These are phyloP conservation scores for Trichophyton schoenleinii DNA, from an alignment of 2,329 filamentous ascomycete genomes.

Conservation along the genomic window DNA sequence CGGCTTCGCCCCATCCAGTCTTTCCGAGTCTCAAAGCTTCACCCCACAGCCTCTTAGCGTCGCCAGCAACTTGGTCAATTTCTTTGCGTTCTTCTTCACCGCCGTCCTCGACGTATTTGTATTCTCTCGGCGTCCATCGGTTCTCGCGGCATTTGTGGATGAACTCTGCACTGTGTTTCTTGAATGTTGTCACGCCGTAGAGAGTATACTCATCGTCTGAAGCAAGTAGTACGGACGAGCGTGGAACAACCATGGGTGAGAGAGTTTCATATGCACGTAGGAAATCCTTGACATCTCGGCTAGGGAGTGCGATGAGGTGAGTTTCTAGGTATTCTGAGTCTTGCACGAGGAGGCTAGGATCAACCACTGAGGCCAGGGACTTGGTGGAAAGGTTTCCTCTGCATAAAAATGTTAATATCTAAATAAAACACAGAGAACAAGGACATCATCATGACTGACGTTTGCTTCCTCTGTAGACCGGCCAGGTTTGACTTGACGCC, in stretches of 20 bases:
- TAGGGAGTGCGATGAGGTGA: constrained; percentile 80
- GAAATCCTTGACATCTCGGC: constrained; percentile 71
- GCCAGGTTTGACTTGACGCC: constrained; percentile 74
- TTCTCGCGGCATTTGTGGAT: constrained; percentile 82
- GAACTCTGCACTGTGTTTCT: constrained; percentile 79
- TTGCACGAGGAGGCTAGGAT: constrained; percentile 65
- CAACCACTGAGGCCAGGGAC: constrained; percentile 78
- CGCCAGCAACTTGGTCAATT: constrained; percentile 64
- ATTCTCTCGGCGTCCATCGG: constrained; percentile 90
- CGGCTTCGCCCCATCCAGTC: constrained; percentile 89
- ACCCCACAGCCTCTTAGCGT: constrained; percentile 85
- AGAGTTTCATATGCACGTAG: constrained; percentile 79
- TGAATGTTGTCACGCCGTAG: constrained; percentile 83
- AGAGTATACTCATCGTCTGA: constrained; percentile 82
- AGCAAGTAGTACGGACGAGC: constrained; percentile 66
- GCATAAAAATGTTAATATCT: constrained; percentile 3
- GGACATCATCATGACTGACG: constrained; percentile 44
- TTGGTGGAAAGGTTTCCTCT: constrained; percentile 90
- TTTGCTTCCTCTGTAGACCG: constrained; percentile 73
- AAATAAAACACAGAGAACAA: not conserved
- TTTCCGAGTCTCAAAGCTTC: constrained; percentile 76
- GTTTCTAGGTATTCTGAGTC: constrained; percentile 96
- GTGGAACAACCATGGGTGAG: constrained; percentile 81
- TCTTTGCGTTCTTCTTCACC: constrained; percentile 81
- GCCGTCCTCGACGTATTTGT: constrained; percentile 82